These are phyloP conservation scores for Marasmius tenuissimus DNA, from an alignment of 1,284 basidiomycete genomes.

Conservation along the genomic window DNA sequence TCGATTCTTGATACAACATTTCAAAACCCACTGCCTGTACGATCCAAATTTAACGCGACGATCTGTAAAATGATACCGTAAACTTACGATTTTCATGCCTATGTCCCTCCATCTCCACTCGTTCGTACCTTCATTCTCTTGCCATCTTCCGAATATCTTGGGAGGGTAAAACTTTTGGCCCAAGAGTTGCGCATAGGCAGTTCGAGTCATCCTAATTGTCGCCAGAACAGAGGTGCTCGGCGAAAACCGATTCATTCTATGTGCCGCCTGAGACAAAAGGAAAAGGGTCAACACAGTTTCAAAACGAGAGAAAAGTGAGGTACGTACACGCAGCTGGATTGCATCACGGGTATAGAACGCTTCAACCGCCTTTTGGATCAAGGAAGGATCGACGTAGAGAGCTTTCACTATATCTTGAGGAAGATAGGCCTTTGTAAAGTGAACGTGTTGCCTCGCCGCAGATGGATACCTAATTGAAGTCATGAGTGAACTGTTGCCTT, in stretches of 20 bases:
- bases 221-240: constrained; percentile 64
- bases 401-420: constrained; percentile 79
- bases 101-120: constrained; percentile 79
- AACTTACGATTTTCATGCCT: constrained; percentile 87
- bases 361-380: constrained; percentile 86
- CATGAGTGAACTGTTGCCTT: constrained; percentile 13
- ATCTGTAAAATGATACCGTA: background rate
- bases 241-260: constrained; percentile 87
- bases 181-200: constrained; percentile 89
- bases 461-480: constrained; percentile 62
- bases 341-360: constrained; percentile 93
- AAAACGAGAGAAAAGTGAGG: background rate
- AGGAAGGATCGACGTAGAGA: constrained; percentile 59
- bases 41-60: background rate
- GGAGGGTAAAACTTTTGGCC: constrained; percentile 94
- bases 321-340: constrained; percentile 77
- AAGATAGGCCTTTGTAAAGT: constrained; percentile 78
- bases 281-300: background rate
- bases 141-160: constrained; percentile 82
- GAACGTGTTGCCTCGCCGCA: constrained; percentile 70
- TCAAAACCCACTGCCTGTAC: constrained; percentile 88
- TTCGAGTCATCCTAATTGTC: constrained; percentile 77
- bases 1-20: constrained; percentile 87
- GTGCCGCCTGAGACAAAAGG: constrained; percentile 57
- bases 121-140: constrained; percentile 57